Percentiles rank a stretch among this genome's conserved stretches.
Conservation (phyloP, 176 grass and related monocot genomes). For the Bolboschoenus planiculmis region DNA sequence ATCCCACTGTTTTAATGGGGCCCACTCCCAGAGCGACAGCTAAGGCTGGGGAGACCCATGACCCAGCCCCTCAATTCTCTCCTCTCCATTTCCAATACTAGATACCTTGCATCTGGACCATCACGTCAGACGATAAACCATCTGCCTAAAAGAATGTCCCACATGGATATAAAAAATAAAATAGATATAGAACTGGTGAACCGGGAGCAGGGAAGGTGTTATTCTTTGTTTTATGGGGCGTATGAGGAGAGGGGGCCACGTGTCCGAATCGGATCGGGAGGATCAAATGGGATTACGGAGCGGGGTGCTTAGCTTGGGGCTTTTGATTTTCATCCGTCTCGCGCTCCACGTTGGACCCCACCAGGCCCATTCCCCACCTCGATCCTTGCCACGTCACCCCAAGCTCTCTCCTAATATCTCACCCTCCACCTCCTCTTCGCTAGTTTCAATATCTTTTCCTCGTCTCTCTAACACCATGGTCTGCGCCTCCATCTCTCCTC, state of each 20-base stretch:
- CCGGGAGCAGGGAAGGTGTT: not conserved
- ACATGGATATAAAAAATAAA: not conserved
- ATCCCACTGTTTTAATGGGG: not conserved
- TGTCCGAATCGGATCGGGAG: slow-evolving; percentile 30
- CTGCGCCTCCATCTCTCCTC: not conserved
- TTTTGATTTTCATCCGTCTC: slow-evolving; percentile 69
- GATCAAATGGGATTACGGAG: slow-evolving; percentile 16
- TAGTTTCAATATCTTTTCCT: not conserved
- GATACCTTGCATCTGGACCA: not conserved
- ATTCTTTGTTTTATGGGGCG: too few species aligned
- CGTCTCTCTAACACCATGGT: not conserved
- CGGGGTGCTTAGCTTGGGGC: slow-evolving; percentile 36
- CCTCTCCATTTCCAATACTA: not conserved
- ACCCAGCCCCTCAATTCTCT: not conserved
- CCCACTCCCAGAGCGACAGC: slow-evolving; percentile 7
- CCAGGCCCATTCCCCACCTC: slow-evolving; percentile 34
- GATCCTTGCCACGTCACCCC: slow-evolving; percentile 64
- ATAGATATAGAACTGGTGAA: not conserved
- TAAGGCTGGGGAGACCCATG: not conserved
- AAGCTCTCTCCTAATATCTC: slow-evolving; percentile 20
- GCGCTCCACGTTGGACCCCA: slow-evolving; percentile 5
- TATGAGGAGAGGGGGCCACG: slow-evolving; percentile 10
- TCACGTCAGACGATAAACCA: not conserved
- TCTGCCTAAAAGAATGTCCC: not conserved
- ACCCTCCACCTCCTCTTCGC: not conserved